Evolutionary conservation across 148 eudicot genomes (phyloP), one percentile per base, ranked within the genome.

Genomic region (Rhododendron henanense): DNA sequence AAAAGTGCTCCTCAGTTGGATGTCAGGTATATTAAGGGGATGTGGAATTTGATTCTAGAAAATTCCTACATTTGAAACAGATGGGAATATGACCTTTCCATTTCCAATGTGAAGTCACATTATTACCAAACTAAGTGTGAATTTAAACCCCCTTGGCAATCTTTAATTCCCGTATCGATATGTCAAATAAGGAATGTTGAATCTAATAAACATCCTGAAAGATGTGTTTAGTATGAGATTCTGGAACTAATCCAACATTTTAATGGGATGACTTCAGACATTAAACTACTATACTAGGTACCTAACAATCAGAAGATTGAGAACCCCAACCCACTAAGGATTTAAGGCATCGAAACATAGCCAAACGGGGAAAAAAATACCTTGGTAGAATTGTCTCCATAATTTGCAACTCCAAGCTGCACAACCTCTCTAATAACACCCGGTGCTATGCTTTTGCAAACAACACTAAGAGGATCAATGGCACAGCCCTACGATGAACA

Each of bases 371-470:
- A 23, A 2, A 14, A 48, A 39, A 75, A 1, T 88, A 93, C 98
- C 95, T 94, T 95, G 75, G 92, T 84, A 63, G 96, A 98, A 89
- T 96, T 93, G 86, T 96, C 99, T 81, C 99, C 99, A 79, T 89
- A 95, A 86, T 93, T 90, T 85, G 96, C 97, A 74, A 96, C 94
- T 50, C 98, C 98, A 57, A 93, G 82, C 82, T 94, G 90, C 89
- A 94, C 98, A 77, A 95, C 95, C 89, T 96, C 98, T 85, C 95
- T 90, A 88, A 90, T 96, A 69, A 95, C 94, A 81, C 99, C 99
- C 37, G 91, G 89, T 84, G 95, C 92, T 79, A 94, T 84, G 88
- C 93, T 94, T 86, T 93, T 96, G 92, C 90, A 41, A 41, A 41
- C 44, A 41, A 41, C 44, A 5, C 44, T 41, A 41, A 41, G 44